Base-by-base conservation (phyloP, 2,329 filamentous ascomycete genomes). In the Pseudocercospora ulei region DNA sequence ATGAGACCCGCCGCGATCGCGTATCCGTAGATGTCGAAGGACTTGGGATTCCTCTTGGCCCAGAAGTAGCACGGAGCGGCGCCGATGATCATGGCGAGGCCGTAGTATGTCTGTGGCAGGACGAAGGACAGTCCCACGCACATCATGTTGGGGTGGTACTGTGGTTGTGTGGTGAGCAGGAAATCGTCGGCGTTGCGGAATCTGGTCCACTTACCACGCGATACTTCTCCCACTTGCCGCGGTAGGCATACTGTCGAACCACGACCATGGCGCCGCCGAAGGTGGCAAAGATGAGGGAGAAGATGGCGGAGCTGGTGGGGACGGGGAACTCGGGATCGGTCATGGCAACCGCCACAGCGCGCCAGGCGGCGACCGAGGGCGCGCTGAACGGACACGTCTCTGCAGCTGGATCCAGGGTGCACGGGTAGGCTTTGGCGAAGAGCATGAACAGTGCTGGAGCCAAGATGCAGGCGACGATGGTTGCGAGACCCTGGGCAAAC, bases 401-500 rank as follows among this genome's bases (percentile, higher is more conserved):
- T 1, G 61, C 62, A 1, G 62, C 55, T 11, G 61, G 47, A 42
- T 70, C 63, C 54, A 75, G 69, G 49, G 82, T 77, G 55, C 78
- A 82, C 1, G 77, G 78, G 57, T 82, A 82, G 0, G 78, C 78
- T 3, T 70, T 68, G 46, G 74, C 70, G 64, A 81, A 81, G 28
- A 81, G 70, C 20, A 80, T 71, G 54, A 80, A 82, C 49, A 82
- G 69, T 6, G 73, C 76, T 1, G 76, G 76, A 0, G 77, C 75
- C 7, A 82, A 62, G 62, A 79, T 80, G 49, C 80, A 67, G n/a
- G 76, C 70, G 31, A 80, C 69, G 19, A 79, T 56, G 5, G 73
- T 73, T 17, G 77, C 77, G 8, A 78, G 59, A 26, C 67, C 69
- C 58, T 82, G 78, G 0, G 76, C 77, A 48, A 76, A 66, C 67